phyloP scores from a whole-genome alignment of 1,284 basidiomycete genomes.

The Pseudozyma hubeiensis region DNA sequence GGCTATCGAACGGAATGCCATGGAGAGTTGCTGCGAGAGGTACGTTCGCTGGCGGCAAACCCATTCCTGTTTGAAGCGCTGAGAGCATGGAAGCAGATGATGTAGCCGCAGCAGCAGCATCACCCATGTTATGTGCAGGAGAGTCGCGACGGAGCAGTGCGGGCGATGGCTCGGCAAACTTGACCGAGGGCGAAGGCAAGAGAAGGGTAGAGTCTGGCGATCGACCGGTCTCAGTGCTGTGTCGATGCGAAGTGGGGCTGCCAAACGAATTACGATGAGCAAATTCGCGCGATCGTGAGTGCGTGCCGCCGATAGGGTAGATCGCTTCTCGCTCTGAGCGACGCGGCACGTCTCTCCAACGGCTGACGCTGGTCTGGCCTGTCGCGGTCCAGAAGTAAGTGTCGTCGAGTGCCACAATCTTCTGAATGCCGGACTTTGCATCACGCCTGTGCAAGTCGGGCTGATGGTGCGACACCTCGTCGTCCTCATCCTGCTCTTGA shows the following conservation, averaged over 20 bases:
- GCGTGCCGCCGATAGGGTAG: constrained; percentile 45
- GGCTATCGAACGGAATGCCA: constrained; percentile 83
- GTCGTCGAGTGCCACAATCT: constrained; percentile 86
- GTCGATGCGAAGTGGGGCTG: constrained; percentile 26
- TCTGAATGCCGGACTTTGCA: constrained; percentile 78
- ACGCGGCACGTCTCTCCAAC: constrained; percentile 78
- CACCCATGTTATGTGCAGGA: constrained; percentile 1
- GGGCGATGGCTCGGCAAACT: constrained; percentile 33
- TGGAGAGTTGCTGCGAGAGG: constrained; percentile 68
- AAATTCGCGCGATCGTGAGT: constrained; percentile 21
- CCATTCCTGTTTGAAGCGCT: constrained; percentile 36
- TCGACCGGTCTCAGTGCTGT: constrained; percentile 29
- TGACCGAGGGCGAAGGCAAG: constrained; percentile 37
- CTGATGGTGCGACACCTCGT: constrained; percentile 9
- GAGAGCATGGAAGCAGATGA: constrained; percentile 12
- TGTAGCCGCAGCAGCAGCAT: not conserved
- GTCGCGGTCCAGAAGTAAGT: constrained; percentile 90
- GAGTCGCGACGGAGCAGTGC: constrained; percentile 9
- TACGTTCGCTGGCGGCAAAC: constrained; percentile 27
- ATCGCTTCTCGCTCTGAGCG: constrained; percentile 47
- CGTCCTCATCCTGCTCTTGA: constrained; percentile 2
- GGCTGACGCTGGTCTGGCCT: constrained; percentile 80
- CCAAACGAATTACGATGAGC: constrained; percentile 28
- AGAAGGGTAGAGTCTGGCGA: constrained; percentile 24
- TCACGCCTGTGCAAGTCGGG: constrained; percentile 60